Evolutionary conservation across 1,284 basidiomycete species (phyloP), one percentile per base, ranked within the genome.

Genomic region (Ceratobasidium theobromae): DNA sequence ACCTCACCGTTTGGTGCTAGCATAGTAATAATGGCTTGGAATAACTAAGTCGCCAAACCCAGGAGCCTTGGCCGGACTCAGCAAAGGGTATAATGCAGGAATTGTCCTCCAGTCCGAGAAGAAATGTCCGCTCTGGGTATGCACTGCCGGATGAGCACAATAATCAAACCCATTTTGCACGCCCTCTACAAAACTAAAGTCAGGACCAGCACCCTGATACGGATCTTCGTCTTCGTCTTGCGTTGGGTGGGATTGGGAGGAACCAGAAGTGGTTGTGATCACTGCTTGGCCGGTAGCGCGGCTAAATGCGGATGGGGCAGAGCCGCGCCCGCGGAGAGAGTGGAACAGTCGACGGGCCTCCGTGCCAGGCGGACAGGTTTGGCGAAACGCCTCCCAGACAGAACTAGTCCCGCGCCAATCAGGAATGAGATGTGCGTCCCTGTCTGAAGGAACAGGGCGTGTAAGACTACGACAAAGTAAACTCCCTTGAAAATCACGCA

Each of bases 51-150:
- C 95, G 67, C 85, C 79, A 75, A 89, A 98, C 0, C 95, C 95
- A 28, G 79, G 78, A 0, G 87, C 85, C 73, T 90, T 92, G 0
- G 92, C 91, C 0, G 95, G 94, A 2, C 91, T 95, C 75, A 98
- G 90, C 58, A 98, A 84, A 4, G 95, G 95, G 76, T 92, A 95
- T 14, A 95, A 80, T 1, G 85, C 84, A 12, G 89, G 84, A 66
- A 95, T 88, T 0, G 88, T 91, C 18, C 95, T 81, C 89, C 92
- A 96, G 75, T 98, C 95, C 18, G 91, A 92, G 83, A 96, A 98
- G 77, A 96, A 97, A 75, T 93, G 93, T 6, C 94, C 93, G 74
- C 97, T 94, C 46, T 83, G 82, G 73, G 89, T 88, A 72, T 89
- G 93, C 30, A 89, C 86, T 78, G 90, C 88, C 0, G 95, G 94